These are phyloP conservation scores for Myxozyma udenii DNA, from an alignment of 805 yeast species.

Conservation along the genomic window DNA sequence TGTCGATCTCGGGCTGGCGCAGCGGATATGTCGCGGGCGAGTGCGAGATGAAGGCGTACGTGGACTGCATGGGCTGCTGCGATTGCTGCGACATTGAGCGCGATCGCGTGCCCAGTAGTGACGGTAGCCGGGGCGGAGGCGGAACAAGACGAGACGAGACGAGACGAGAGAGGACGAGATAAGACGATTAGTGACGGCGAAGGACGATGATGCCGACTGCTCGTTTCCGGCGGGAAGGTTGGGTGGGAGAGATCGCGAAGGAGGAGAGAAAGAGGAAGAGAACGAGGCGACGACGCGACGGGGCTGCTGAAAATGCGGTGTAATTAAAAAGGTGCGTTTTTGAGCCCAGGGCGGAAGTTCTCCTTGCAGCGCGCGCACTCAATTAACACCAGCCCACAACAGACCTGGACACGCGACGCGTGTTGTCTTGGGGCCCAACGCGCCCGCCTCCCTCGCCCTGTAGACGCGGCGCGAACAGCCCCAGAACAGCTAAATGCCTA, in stretches of 20 bases:
- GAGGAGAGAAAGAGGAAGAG: background rate
- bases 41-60: slow-evolving; percentile 81
- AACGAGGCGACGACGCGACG: background rate
- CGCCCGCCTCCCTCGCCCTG: too few relatives aligned
- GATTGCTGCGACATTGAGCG: slow-evolving; percentile 7
- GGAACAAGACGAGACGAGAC: background rate
- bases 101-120: too few relatives aligned
- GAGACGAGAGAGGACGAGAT: background rate
- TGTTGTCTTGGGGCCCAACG: too few relatives aligned
- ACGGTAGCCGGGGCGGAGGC: background rate
- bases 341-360: too few relatives aligned
- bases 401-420: too few relatives aligned
- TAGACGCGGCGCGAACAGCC: background rate
- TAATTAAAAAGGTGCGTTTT: too few relatives aligned
- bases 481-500: background rate
- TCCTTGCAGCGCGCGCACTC: too few relatives aligned
- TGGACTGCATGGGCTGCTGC: slow-evolving; percentile 11
- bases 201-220: background rate
- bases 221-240: background rate
- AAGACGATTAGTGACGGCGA: background rate
- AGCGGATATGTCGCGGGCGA: slow-evolving; percentile 84
- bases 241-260: background rate
- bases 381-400: too few relatives aligned
- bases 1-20: slow-evolving; percentile 80
- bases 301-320: too few relatives aligned